Evolutionary conservation across 495 filamentous ascomycete genomes (phyloP).

Genomic region (Hyaloscypha finlandica): DNA sequence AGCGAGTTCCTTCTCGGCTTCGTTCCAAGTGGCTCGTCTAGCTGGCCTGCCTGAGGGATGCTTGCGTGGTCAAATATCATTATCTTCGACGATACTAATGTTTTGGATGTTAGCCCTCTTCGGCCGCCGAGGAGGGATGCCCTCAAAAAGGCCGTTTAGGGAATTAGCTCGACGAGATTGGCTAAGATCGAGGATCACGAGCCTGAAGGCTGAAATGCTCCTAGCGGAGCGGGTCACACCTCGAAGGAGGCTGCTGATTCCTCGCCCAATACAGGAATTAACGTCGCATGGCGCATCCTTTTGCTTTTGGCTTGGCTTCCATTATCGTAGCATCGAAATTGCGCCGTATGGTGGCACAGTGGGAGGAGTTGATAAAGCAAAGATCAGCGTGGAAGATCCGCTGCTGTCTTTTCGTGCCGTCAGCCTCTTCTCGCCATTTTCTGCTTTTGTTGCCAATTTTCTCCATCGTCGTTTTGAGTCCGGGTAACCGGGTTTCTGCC

Average conservation of each 20-base stretch:
- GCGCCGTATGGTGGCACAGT: not conserved
- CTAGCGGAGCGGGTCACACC: slow-evolving; percentile 3
- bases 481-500: not conserved
- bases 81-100: slow-evolving; percentile 13
- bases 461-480: slow-evolving; percentile 15
- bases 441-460: not conserved
- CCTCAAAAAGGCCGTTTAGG: not conserved
- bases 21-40: slow-evolving; percentile 23
- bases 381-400: not conserved
- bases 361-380: not conserved
- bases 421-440: slow-evolving; percentile 1
- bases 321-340: slow-evolving; percentile 12
- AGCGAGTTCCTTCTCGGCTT: slow-evolving; percentile 22
- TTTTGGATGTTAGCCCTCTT: slow-evolving; percentile 4
- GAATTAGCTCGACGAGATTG: not conserved
- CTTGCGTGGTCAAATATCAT: slow-evolving; percentile 10
- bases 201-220: slow-evolving; percentile 7
- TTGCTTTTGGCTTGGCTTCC: slow-evolving; percentile 4
- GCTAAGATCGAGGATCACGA: not conserved
- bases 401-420: not conserved
- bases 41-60: slow-evolving; percentile 2
- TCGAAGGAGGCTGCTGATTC: not conserved
- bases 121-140: not conserved
- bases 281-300: not conserved
- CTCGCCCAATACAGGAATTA: slow-evolving; percentile 17